Evolutionary conservation across 2,329 filamentous ascomycete species (phyloP), one percentile per base, ranked within the genome.

Genomic region (Acarospora socialis): DNA sequence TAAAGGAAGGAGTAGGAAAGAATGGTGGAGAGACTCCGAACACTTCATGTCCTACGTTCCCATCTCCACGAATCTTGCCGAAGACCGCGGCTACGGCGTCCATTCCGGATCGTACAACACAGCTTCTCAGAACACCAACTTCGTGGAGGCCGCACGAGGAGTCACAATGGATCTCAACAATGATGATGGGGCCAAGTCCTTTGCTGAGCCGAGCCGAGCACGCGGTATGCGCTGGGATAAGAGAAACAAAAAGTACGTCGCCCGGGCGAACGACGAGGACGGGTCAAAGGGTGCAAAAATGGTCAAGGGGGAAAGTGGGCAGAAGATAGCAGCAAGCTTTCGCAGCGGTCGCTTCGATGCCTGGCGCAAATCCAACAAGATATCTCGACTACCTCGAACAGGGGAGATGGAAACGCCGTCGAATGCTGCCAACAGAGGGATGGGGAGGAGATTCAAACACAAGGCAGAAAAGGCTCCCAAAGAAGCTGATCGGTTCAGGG

Each of bases 1-100:
- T 32, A 47, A 50, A 37, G 32, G 8, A 44, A 39, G 21, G 40
- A 45, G 21, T 40, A 50, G 36, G 48, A 42, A 42, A 17, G 46
- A 59, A 8, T 69, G 75, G 27, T 93, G 75, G 68, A 74, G 81
- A 50, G 86, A 94, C 52, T 70, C 76, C 0, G 86, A 94, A 26
- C 73, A 90, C 45, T 98, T 92, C 73, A 95, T 98, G 84, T 81
- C 82, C 7, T 98, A 98, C 65, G 81, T 74, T 1, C 90, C 90
- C 0, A 77, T 80, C 39, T 75, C 74, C 24, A 69, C 72, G 45
- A 90, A 87, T 53, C 66, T 79, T 4, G 81, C 79, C 32, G 87
- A 95, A 58, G 84, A 94, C 51, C 79, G 81, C 33, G 90, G 77
- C 8, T 98, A 98, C 57, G 84, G 86, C 41, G 84, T 98, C 12